Percentiles rank a stretch among this genome's conserved stretches.
Conservation (phyloP, 805 yeast species). For the Yarrowia osloensis region DNA sequence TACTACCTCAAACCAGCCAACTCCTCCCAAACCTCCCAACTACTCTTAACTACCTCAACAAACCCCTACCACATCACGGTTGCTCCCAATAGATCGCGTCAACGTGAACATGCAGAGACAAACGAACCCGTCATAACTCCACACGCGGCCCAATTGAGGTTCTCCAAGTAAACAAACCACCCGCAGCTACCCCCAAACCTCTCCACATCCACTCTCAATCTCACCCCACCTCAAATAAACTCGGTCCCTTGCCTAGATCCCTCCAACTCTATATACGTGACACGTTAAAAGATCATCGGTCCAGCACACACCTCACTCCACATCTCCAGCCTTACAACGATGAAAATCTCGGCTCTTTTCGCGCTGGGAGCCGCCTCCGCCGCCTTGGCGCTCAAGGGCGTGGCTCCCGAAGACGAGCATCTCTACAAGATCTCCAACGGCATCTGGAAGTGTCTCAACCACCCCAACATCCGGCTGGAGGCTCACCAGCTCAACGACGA, state of each 20-base stretch:
- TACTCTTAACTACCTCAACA: no score
- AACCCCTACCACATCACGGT: not conserved
- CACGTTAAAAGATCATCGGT: conserved; percentile 22
- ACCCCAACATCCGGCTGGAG: conserved; percentile 65
- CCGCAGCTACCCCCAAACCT: not conserved
- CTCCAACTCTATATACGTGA: conserved; percentile 21
- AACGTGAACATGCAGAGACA: not conserved
- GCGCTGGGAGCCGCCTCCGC: not conserved
- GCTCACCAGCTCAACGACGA: conserved; percentile 76
- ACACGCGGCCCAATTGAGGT: not conserved
- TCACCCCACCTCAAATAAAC: not conserved
- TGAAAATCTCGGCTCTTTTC: conserved; percentile 8
- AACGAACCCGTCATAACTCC: not conserved
- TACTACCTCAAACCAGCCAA: no score
- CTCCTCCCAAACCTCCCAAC: not conserved
- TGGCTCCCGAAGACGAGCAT: conserved; percentile 32
- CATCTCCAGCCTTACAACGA: not conserved
- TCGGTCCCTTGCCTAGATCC: conserved; percentile 14
- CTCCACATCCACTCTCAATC: not conserved
- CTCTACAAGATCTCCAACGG: conserved; percentile 52
- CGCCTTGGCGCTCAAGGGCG: conserved; percentile 26
- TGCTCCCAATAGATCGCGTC: conserved; percentile 1
- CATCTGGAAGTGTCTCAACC: conserved; percentile 67
- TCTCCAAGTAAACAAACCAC: not conserved
- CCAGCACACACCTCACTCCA: not conserved